Percentiles rank a stretch among this genome's conserved stretches.
Evolutionary conservation across 306 rosid genomes (phyloP).

Genomic region (Prunus persica): DNA sequence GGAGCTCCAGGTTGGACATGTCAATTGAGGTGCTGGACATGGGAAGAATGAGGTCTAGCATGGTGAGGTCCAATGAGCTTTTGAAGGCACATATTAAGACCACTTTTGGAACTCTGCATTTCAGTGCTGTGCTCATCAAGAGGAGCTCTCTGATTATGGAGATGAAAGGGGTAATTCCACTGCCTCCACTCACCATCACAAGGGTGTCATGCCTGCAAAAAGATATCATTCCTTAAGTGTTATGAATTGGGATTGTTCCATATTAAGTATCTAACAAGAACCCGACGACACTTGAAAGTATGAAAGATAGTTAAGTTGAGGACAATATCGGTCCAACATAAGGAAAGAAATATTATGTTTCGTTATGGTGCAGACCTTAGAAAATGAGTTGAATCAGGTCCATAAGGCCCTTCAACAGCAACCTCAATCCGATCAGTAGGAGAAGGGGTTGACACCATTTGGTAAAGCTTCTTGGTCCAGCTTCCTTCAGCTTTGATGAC

Average conservation of each 20-base stretch:
- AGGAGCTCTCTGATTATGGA: conserved; percentile 61
- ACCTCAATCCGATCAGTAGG: conserved; percentile 38
- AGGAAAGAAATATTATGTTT: not conserved
- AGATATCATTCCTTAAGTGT: not conserved
- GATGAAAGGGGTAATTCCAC: conserved; percentile 73
- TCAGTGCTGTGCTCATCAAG: conserved; percentile 18
- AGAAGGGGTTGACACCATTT: conserved; percentile 51
- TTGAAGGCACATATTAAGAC: conserved; percentile 50
- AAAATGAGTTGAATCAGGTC: conserved; percentile 49
- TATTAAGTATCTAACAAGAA: not conserved
- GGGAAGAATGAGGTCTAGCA: conserved; percentile 62
- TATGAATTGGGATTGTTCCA: no score
- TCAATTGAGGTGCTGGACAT: conserved; percentile 29
- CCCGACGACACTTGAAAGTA: not conserved
- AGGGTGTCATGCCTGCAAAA: conserved; percentile 47
- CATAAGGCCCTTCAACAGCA: conserved; percentile 79
- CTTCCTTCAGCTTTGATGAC: conserved; percentile 66
- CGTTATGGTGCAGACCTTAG: conserved; percentile 38
- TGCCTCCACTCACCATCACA: conserved; percentile 74
- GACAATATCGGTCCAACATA: not conserved
- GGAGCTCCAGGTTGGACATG: conserved; percentile 35
- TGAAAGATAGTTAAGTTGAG: not conserved
- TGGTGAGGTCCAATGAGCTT: conserved; percentile 40
- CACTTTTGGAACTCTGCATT: conserved; percentile 44
- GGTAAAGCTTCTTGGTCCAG: conserved; percentile 66